Evolutionary conservation across 106 monocot genomes (phyloP).

Genomic region (Dioscorea dumetorum): DNA sequence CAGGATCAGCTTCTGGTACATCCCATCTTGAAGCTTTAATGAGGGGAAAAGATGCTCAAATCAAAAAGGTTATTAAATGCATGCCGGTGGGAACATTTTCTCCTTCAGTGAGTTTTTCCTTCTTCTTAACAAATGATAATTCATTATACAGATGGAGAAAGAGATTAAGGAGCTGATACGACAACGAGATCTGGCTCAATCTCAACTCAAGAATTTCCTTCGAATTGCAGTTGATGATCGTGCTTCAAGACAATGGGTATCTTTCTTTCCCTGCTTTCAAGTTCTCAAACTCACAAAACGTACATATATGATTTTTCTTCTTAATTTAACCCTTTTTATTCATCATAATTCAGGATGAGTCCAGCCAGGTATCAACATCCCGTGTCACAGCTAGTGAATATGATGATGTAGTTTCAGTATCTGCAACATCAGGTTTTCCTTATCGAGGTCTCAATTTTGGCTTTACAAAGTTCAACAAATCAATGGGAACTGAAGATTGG

Average conservation of each 20-base stretch:
- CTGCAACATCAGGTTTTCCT: constrained; percentile 33
- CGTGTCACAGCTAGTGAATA: constrained; percentile 10
- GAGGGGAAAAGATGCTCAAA: constrained; percentile 70
- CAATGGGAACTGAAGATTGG: constrained; percentile 5
- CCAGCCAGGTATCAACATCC: constrained; percentile 18
- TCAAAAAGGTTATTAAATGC: constrained; percentile 49
- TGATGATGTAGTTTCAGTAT: constrained; percentile 39
- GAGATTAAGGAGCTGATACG: constrained; percentile 77
- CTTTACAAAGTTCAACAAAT: constrained; percentile 8
- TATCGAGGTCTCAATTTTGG: constrained; percentile 15
- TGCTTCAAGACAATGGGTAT: constrained; percentile 47
- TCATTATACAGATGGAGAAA: constrained; percentile 70
- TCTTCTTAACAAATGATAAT: background rate
- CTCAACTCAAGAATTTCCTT: constrained; percentile 62
- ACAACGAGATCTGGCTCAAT: constrained; percentile 68
- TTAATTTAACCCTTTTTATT: background rate
- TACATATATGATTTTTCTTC: constrained; percentile 1
- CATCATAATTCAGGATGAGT: constrained; percentile 23
- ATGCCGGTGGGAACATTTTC: no score
- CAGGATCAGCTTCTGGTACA: constrained; percentile 26
- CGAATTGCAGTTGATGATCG: constrained; percentile 30
- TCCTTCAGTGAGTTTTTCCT: background rate
- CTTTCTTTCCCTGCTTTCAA: background rate
- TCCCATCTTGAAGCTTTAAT: constrained; percentile 40
- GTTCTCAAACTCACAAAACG: no score